These are phyloP conservation scores for Penicillium sp. DNA, from an alignment of 2,329 filamentous ascomycete species.

Conservation along the genomic window DNA sequence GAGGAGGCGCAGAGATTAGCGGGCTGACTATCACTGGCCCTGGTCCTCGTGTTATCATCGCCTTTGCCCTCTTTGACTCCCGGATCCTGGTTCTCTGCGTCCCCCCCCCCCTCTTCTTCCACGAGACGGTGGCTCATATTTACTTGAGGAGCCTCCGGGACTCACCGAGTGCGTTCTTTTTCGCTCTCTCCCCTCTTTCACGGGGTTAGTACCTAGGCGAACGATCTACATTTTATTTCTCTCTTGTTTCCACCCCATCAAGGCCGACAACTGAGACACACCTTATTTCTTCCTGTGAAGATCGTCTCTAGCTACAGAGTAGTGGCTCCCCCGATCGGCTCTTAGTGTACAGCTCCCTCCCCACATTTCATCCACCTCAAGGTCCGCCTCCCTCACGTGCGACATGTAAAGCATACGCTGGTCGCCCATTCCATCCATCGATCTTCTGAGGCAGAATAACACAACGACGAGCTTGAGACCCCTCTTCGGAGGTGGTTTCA, in stretches of 20 bases:
- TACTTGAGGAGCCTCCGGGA: conserved; percentile 13
- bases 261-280: too few species aligned
- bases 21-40: conserved; percentile 18
- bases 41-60: conserved; percentile 15
- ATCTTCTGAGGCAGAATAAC: neutral
- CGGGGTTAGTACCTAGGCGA: neutral
- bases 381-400: conserved; percentile 21
- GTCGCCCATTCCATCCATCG: neutral
- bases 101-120: neutral
- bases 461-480: conserved; percentile 21
- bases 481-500: conserved; percentile 44
- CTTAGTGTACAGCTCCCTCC: conserved; percentile 10
- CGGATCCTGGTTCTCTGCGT: conserved; percentile 9
- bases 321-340: conserved; percentile 20
- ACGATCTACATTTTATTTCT: neutral
- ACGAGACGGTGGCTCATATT: conserved; percentile 14
- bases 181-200: conserved; percentile 3
- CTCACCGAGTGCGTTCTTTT: conserved; percentile 9
- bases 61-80: neutral
- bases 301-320: neutral
- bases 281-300: neutral
- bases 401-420: conserved; percentile 25
- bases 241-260: neutral
- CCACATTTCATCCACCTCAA: conserved; percentile 7
- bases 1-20: conserved; percentile 14